Evolutionary conservation across 768 basidiomycete species (phyloP), one percentile per base, ranked within the genome.

Genomic region (Boletus eberwhitei): DNA sequence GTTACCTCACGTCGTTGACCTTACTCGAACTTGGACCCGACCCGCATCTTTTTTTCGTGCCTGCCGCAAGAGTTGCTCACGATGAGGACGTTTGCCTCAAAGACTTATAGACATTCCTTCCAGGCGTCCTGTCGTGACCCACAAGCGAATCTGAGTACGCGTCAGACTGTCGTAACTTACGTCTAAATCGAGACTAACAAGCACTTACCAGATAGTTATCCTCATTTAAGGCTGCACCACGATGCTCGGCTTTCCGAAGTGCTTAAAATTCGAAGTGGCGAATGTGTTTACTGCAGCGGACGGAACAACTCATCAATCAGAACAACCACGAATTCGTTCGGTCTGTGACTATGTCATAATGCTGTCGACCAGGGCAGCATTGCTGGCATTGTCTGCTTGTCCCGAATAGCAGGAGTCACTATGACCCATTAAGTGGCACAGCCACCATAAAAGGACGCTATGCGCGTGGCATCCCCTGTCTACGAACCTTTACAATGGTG

Each of bases 391-490:
- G 7, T 31, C 21, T 31, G 8, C 14, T 17, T 17, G 34, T 7
- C n/a, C n/a, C 21, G 9, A 35, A 22, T 17, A 17, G 6, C 32
- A 5, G 12, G 35, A n/a, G n/a, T n/a, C n/a, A 26, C 17, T 14
- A n/a, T 37, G 22, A 29, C 29, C 29, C 9, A 29, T 29, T 29
- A 29, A 55, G 44, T 57, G 48, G 52, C 55, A 58, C 52, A 36
- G 60, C 60, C 60, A 62, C 38, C 13, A 50, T 51, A 57, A 51
- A 49, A 53, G 40, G 34, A 61, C 52, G 46, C 12, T 34, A 32
- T 41, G 42, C 42, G 59, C 59, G 49, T 57, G 60, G 17, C 67
- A 70, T 51, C 77, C 77, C 17, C 50, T 69, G 69, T 69, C 55
- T 71, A 48, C 24, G n/a, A 58, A 48, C 55, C 31, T 48, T 37